Conservation (phyloP, 2,329 filamentous ascomycete species). For the Phyllosticta citribraziliensis region DNA sequence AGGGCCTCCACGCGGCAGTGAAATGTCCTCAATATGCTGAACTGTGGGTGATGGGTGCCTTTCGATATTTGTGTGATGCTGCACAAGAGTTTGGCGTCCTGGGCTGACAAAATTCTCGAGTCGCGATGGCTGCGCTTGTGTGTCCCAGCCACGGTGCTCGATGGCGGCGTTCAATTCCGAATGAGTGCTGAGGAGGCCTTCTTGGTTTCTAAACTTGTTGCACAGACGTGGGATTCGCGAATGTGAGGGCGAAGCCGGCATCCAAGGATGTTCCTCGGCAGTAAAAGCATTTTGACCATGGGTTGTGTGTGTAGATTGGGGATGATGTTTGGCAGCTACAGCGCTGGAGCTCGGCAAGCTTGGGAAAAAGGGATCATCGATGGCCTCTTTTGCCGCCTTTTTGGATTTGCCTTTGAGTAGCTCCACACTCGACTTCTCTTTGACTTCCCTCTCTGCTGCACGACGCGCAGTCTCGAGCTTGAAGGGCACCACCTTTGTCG, state of each 20-base stretch:
- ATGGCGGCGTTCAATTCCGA: background rate
- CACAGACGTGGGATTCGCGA: background rate
- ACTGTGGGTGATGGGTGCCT: background rate
- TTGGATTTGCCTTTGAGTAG: background rate
- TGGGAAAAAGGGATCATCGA: background rate
- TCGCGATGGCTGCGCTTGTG: background rate
- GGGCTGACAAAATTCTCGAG: background rate
- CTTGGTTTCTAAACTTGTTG: background rate
- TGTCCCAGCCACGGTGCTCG: background rate
- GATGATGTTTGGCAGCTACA: background rate
- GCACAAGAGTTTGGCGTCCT: background rate
- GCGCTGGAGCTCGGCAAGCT: background rate
- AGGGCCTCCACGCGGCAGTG: background rate
- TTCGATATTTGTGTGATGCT: background rate
- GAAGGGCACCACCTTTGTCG: conserved; percentile 2
- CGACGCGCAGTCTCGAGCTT: conserved; percentile 5
- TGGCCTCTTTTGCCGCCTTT: background rate
- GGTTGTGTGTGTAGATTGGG: background rate
- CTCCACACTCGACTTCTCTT: background rate
- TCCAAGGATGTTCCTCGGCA: background rate
- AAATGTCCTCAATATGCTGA: background rate
- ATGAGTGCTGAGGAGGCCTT: background rate
- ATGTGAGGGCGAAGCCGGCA: background rate
- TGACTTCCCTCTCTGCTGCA: conserved; percentile 4
- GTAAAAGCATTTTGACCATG: background rate